Conservation (phyloP, 352 stramenopile genomes). For the Phytophthora europaea region DNA sequence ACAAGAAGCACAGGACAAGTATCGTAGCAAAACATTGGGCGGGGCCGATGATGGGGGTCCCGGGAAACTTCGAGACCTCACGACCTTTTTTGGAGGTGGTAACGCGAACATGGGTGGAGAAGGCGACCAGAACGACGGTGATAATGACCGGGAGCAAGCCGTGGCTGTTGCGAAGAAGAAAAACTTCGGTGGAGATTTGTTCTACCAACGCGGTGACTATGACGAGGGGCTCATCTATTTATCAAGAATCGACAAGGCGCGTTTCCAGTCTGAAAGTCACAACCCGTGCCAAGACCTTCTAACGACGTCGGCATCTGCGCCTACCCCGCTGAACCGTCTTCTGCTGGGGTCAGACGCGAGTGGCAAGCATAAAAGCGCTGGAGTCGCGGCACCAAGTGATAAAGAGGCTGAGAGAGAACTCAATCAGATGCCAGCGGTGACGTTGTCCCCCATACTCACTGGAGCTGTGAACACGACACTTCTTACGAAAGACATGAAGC, state of each 20-base stretch:
- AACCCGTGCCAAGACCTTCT: constrained; percentile 70
- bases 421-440: constrained; percentile 39
- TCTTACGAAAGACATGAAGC: constrained; percentile 76
- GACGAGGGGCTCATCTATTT: constrained; percentile 90
- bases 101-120: constrained; percentile 15
- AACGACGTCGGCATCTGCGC: constrained; percentile 46
- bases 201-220: constrained; percentile 88
- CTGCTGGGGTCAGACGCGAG: constrained; percentile 34
- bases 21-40: constrained; percentile 51
- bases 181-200: constrained; percentile 79
- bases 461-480: constrained; percentile 29
- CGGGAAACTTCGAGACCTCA: constrained; percentile 71
- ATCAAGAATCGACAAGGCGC: constrained; percentile 79
- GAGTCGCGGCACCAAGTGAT: constrained; percentile 1
- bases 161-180: constrained; percentile 45
- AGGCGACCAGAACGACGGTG: constrained; percentile 12
- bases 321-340: constrained; percentile 61
- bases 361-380: constrained; percentile 32
- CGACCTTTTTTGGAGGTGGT: constrained; percentile 56
- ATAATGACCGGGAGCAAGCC: constrained; percentile 36
- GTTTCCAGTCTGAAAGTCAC: constrained; percentile 65
- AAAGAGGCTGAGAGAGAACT: constrained; percentile 32
- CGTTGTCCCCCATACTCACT: constrained; percentile 15
- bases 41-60: constrained; percentile 27
- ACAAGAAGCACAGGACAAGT: constrained; percentile 86